Evolutionary conservation across 441 rosid species (phyloP), one percentile per base, ranked within the genome.

Genomic region (Biscutella laevigata): DNA sequence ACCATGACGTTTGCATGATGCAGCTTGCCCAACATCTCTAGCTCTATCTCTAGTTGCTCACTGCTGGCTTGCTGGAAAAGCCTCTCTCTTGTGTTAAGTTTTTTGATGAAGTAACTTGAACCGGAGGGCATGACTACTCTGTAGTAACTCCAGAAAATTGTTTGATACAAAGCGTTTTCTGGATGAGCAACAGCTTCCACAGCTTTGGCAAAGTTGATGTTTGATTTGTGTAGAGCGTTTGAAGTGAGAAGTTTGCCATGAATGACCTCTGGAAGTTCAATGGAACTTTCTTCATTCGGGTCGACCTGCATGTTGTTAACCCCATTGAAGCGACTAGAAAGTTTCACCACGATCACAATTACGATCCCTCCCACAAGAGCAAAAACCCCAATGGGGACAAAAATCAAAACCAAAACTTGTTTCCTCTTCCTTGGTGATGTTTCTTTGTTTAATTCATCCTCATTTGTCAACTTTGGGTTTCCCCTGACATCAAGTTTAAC

Each of bases 71-170:
- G 15, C 58, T 84, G 88, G 81, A 77, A 82, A 68, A 84, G 28
- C 76, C 86, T 80, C 67, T 89, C 87, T 4, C 84, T 82, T 84
- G 81, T 73, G 71, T 79, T 82, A 12, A 86, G 86, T 62, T 77
- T 82, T 75, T 86, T 89, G 44, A 82, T 64, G 25, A 74, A 74
- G 83, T 84, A 86, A 57, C 67, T 71, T 4, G 67, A 61, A 48
- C 91, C 91, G 0, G 83, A 89, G 15, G 91, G 87, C 94, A 86
- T 82, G 64, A 48, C 69, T 34, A 82, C 81, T 51, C 73, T 80
- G 73, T 76, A 89, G 67, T 77, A 89, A 53, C 85, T 79, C 50
- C 88, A 80, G 58, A 86, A 82, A 58, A 81, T 69, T 33, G 84
- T 82, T 67, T 80, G 73, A 59, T 50, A 59, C 39, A 64, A 44